Evolutionary conservation across 2,329 filamentous ascomycete species (phyloP).

Genomic region (Pestalotiopsis sp.): DNA sequence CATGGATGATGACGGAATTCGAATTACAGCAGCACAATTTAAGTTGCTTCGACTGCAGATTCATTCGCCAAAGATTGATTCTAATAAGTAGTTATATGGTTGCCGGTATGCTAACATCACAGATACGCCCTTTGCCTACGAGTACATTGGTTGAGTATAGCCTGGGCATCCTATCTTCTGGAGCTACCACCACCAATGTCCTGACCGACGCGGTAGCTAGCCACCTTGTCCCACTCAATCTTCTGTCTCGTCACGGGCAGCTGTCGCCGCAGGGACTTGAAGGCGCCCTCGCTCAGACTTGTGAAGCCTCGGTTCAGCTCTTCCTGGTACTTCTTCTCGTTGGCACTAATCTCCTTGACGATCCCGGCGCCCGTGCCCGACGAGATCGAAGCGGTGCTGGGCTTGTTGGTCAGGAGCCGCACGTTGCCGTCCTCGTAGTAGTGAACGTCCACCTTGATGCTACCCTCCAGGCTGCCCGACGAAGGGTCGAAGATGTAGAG

Average conservation of each 20-base stretch:
- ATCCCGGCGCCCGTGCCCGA: slow-evolving; percentile 69
- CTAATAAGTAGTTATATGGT: not conserved
- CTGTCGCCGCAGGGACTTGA: slow-evolving; percentile 90
- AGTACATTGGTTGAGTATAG: too few relatives aligned
- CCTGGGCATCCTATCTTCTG: slow-evolving; percentile 42
- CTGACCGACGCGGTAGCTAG: slow-evolving; percentile 84
- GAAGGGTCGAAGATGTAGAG: slow-evolving; percentile 78
- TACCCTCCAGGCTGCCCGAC: slow-evolving; percentile 71
- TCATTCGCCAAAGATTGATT: not conserved
- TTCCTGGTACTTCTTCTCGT: slow-evolving; percentile 94
- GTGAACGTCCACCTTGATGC: slow-evolving; percentile 92
- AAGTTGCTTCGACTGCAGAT: not conserved
- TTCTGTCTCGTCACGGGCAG: slow-evolving; percentile 96
- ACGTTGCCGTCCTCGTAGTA: slow-evolving; percentile 99
- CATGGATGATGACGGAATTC: not conserved
- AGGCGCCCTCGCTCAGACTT: slow-evolving; percentile 87
- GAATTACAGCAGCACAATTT: not conserved
- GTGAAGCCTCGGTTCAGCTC: slow-evolving; percentile 91
- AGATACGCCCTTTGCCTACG: slow-evolving; percentile 5
- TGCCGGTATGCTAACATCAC: slow-evolving; percentile 8
- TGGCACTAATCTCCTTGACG: slow-evolving; percentile 73
- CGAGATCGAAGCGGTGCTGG: slow-evolving; percentile 63
- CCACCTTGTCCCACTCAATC: slow-evolving; percentile 99
- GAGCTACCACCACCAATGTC: slow-evolving; percentile 73
- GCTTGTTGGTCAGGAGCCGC: slow-evolving; percentile 85